Evolutionary conservation across 148 eudicot species (phyloP).

Genomic region (Polygonum aviculare): DNA sequence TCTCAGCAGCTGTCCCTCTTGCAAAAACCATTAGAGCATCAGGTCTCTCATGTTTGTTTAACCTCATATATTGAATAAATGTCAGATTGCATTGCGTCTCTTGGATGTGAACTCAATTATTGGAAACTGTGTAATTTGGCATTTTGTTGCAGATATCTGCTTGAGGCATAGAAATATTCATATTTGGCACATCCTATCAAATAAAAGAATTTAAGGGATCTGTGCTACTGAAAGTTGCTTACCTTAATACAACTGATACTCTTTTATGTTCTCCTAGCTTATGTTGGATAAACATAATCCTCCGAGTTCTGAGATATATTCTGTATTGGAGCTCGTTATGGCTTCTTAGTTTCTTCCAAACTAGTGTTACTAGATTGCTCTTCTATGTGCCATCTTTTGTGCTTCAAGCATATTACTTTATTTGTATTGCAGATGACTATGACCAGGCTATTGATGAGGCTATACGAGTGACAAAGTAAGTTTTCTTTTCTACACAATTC

Average conservation of each 20-base stretch:
- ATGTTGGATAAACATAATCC: neutral
- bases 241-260: neutral
- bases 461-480: conserved; percentile 47
- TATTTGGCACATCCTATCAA: neutral
- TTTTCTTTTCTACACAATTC: neutral
- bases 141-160: neutral
- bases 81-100: neutral
- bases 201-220: neutral
- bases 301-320: neutral
- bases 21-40: neutral
- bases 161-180: neutral
- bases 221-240: neutral
- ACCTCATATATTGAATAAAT: neutral
- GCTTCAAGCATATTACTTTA: neutral
- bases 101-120: neutral
- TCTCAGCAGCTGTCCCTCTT: neutral
- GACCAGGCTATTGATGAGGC: conserved; percentile 77
- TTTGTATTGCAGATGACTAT: conserved; percentile 52
- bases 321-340: neutral
- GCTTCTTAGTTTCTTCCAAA: neutral
- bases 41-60: neutral
- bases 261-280: neutral
- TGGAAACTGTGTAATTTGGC: neutral
- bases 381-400: neutral
- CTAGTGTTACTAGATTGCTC: neutral